Conservation (phyloP, 1,284 basidiomycete genomes). For the Marasmius tenuissimus region DNA sequence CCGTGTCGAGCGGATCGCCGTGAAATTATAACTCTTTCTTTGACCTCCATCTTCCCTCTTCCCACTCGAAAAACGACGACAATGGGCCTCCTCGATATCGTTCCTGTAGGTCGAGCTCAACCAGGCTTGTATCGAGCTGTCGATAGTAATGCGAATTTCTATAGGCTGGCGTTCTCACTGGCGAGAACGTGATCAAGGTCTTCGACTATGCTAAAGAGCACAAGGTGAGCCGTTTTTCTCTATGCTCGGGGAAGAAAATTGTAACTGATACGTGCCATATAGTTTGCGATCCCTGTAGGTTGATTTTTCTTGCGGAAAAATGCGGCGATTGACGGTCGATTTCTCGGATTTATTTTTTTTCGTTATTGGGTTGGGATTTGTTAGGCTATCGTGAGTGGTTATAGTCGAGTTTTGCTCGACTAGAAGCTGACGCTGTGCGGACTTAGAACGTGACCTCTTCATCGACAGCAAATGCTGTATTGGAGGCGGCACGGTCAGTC, state of each 20-base stretch:
- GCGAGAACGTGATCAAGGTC: conserved; percentile 84
- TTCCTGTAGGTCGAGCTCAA: conserved; percentile 52
- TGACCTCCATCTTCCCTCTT: conserved; percentile 11
- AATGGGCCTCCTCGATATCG: conserved; percentile 73
- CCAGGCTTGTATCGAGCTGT: neutral
- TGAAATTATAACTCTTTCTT: neutral
- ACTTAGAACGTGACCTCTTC: conserved; percentile 85
- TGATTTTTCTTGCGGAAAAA: neutral
- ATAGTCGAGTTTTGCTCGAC: neutral
- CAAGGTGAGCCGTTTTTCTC: conserved; percentile 52
- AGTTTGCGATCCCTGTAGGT: conserved; percentile 88
- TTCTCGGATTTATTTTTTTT: no score
- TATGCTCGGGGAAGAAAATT: neutral
- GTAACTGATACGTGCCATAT: conserved; percentile 1
- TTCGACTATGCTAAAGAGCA: conserved; percentile 86
- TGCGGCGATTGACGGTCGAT: neutral
- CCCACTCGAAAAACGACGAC: conserved; percentile 12
- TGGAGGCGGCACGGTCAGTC: conserved; percentile 82
- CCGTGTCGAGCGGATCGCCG: no score
- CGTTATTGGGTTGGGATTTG: conserved; percentile 3
- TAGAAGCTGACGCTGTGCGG: neutral
- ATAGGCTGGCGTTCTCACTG: conserved; percentile 85
- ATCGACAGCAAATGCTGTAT: conserved; percentile 82
- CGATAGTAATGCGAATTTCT: conserved; percentile 4
- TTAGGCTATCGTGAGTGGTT: conserved; percentile 69